Base-by-base conservation (phyloP, 2,329 filamentous ascomycete genomes). In the Trichoderma sp. region DNA sequence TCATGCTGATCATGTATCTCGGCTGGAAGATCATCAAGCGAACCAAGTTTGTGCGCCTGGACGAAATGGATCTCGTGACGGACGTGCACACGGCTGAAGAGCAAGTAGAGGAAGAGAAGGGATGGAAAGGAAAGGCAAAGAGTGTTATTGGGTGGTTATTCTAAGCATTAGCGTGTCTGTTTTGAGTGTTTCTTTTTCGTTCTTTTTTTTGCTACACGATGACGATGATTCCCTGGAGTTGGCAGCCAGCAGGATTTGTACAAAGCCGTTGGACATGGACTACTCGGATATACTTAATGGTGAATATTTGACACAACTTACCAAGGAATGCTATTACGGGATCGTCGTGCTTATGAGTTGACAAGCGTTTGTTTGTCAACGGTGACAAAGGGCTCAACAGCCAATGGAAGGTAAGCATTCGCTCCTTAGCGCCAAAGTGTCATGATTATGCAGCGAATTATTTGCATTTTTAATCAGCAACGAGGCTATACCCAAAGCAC, bases 11-110 rank as follows among this genome's bases (percentile, higher is more conserved):
- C 9, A 84, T 95, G 39, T 95, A 88, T 76, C 58, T 91, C 0
- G 88, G 84, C 6, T 95, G 92, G 91, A 96, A 95, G 80, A 30
- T 93, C 1, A 71, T 89, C 73, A 91, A 93, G 80, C 86, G 84
- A 77, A 93, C 91, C 0, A 89, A 85, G 73, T 84, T 86, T 71
- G 81, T 86, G 36, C 84, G 81, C 55, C 81, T 89, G 0, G 81
- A 86, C 1, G 87, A 92, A 62, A 88, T 91, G 30, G 91, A 94
- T 78, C 79, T 93, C 20, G 81, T 85, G 47, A 87, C 87, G 28
- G 91, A 91, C 74, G 80, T 92, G 11, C 87, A 88, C 2, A 77
- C 86, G 15, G 86, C 88, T 79, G 77, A 80, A 8, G 77, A 76
- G 20, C 75, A 75, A 68, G 73, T 75, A 7, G 71, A 72, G 2